Evolutionary conservation across 2,329 filamentous ascomycete species (phyloP).

Genomic region (Diaporthe longicolla): DNA sequence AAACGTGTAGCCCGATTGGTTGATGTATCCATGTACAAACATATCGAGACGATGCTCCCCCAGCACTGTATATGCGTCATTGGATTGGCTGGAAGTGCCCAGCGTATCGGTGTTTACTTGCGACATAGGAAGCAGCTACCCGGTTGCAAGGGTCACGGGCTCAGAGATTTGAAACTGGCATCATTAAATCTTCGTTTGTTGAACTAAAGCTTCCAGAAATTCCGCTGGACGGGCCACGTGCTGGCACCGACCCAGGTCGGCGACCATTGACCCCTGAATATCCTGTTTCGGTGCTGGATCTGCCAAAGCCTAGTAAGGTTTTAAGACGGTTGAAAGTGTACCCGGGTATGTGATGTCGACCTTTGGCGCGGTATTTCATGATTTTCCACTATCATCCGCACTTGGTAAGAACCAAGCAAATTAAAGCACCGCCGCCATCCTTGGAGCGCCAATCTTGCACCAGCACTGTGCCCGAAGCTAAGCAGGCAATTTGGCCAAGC

Average conservation of each 20-base stretch:
- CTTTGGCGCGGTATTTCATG: background rate
- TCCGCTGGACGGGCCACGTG: background rate
- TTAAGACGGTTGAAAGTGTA: too few species aligned
- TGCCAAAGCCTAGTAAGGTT: background rate
- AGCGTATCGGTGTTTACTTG: slow-evolving; percentile 1
- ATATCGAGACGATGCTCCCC: background rate
- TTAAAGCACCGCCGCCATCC: too few species aligned
- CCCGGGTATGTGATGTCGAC: background rate
- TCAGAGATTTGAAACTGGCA: background rate
- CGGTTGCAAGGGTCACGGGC: slow-evolving; percentile 15
- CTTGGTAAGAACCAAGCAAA: too few species aligned
- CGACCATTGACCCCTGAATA: background rate
- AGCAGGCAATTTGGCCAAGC: too few species aligned
- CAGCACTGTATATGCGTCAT: background rate
- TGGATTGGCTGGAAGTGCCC: background rate
- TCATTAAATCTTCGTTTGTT: background rate
- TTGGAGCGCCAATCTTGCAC: too few species aligned
- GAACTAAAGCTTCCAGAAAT: background rate
- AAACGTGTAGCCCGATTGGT: background rate
- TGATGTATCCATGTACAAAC: slow-evolving; percentile 1
- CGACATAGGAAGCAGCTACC: slow-evolving; percentile 27
- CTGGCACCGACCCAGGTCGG: background rate
- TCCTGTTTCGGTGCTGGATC: background rate
- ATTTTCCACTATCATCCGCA: background rate
- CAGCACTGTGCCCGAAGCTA: too few species aligned